Percentiles rank a stretch among this genome's conserved stretches.
Evolutionary conservation across 1,284 basidiomycete genomes (phyloP).

Genomic region (Trichosporon sp.): DNA sequence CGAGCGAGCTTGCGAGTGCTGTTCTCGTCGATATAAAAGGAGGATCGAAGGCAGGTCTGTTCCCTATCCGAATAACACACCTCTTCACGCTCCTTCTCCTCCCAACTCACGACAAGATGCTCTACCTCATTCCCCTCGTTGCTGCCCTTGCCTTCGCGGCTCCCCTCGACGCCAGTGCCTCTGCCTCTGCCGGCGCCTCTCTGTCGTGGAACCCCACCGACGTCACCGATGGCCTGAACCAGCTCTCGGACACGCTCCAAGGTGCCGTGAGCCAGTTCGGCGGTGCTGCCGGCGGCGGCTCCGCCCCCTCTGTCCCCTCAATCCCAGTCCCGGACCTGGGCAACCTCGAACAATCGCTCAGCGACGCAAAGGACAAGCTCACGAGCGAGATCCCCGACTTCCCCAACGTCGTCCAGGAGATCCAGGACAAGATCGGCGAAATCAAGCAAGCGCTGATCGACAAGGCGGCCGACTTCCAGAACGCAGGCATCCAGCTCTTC

Average conservation of each 20-base stretch:
- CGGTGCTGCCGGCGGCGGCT: too few species aligned
- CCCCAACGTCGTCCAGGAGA: not conserved
- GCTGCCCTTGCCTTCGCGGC: not conserved
- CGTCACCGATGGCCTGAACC: too few species aligned
- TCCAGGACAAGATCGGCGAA: not conserved
- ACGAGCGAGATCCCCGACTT: not conserved
- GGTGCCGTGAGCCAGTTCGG: too few species aligned
- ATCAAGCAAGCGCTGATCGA: not conserved
- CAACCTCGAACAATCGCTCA: not conserved
- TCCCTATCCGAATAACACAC: too few species aligned
- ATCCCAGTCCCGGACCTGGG: too few species aligned
- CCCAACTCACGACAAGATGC: not conserved
- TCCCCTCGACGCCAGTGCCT: not conserved
- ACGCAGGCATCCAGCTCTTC: not conserved
- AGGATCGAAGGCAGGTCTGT: too few species aligned
- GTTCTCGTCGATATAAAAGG: not conserved
- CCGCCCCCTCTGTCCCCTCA: too few species aligned
- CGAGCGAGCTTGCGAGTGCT: too few species aligned
- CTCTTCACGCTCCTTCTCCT: too few species aligned
- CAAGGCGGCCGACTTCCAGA: not conserved
- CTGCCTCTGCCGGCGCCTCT: not conserved
- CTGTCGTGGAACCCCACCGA: not conserved
- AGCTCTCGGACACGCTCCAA: not conserved
- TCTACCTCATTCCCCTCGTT: not conserved
- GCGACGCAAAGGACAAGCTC: not conserved